These are phyloP conservation scores for Monosporascus sp. DNA, from an alignment of 2,329 filamentous ascomycete genomes.

Conservation along the genomic window DNA sequence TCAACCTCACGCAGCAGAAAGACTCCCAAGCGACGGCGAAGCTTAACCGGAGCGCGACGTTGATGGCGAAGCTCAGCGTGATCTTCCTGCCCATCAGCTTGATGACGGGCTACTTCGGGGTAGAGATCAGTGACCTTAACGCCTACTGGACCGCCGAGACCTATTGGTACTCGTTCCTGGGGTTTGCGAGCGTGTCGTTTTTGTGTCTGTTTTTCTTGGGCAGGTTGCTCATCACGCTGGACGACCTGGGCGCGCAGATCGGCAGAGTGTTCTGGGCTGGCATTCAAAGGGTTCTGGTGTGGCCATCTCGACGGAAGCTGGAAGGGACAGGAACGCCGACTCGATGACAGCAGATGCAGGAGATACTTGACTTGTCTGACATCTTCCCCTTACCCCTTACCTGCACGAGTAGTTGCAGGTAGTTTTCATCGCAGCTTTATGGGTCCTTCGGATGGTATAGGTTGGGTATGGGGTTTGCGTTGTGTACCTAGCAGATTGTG, in stretches of 20 bases:
- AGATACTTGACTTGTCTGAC: too few relatives aligned
- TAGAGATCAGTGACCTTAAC: constrained; percentile 55
- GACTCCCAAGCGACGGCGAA: constrained; percentile 68
- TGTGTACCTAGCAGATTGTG: too few relatives aligned
- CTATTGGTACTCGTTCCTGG: constrained; percentile 65
- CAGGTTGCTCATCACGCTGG: constrained; percentile 37
- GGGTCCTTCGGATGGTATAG: too few relatives aligned
- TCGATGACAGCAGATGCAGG: too few relatives aligned
- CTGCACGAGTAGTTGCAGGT: too few relatives aligned
- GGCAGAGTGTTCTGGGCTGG: constrained; percentile 3
- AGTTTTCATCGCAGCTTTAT: too few relatives aligned
- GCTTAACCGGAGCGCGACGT: constrained; percentile 64
- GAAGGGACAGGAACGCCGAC: constrained; percentile 9
- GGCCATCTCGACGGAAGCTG: background rate
- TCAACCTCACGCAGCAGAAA: constrained; percentile 71
- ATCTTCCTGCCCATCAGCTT: constrained; percentile 71
- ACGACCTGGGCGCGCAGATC: constrained; percentile 28
- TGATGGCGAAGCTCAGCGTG: constrained; percentile 70
- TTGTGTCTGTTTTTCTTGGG: constrained; percentile 51
- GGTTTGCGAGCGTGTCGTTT: constrained; percentile 56
- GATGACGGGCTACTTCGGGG: constrained; percentile 70
- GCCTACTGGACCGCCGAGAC: constrained; percentile 52
- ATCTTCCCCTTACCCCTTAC: too few relatives aligned
- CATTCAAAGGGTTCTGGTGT: background rate
- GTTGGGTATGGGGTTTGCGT: too few relatives aligned